Percentiles rank a stretch among this genome's conserved stretches.
Conservation (phyloP, 345 rosid genomes). For the Bretschneidera sinensis region DNA sequence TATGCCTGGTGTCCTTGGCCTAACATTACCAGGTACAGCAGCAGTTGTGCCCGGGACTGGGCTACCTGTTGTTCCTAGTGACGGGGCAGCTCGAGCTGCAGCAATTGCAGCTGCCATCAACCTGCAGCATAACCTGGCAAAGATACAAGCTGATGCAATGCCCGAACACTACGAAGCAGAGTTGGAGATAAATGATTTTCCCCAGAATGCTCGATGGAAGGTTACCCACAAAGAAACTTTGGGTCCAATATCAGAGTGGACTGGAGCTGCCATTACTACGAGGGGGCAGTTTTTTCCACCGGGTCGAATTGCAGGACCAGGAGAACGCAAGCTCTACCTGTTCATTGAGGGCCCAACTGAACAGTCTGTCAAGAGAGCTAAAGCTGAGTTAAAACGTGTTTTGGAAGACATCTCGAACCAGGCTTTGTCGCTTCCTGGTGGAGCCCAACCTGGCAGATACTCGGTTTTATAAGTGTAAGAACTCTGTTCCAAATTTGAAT, state of each 20-base stretch:
- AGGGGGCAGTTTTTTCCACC: conserved; percentile 80
- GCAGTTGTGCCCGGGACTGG: conserved; percentile 31
- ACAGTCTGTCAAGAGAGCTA: conserved; percentile 85
- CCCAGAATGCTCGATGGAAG: conserved; percentile 98
- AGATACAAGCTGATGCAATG: conserved; percentile 95
- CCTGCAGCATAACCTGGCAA: conserved; percentile 81
- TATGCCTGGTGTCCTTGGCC: conserved; percentile 33
- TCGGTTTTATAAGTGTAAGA: conserved; percentile 75
- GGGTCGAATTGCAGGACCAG: conserved; percentile 61
- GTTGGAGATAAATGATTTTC: conserved; percentile 90
- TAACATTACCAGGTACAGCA: conserved; percentile 31
- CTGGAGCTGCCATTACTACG: conserved; percentile 94
- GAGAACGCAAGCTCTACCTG: conserved; percentile 89
- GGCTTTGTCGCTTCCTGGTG: conserved; percentile 87
- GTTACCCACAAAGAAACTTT: conserved; percentile 96
- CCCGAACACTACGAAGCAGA: conserved; percentile 98
- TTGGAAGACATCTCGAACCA: conserved; percentile 87
- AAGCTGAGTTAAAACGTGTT: conserved; percentile 76
- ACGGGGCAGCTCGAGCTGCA: conserved; percentile 82
- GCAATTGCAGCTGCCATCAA: conserved; percentile 90
- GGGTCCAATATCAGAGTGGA: conserved; percentile 97
- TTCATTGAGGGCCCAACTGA: conserved; percentile 91
- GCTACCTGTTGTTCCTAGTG: conserved; percentile 41
- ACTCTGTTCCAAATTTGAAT: conserved; percentile 12
- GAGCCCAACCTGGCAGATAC: conserved; percentile 86